Conservation (phyloP, 2,329 filamentous ascomycete genomes). For the Nannizziopsis arthrosporioides region DNA sequence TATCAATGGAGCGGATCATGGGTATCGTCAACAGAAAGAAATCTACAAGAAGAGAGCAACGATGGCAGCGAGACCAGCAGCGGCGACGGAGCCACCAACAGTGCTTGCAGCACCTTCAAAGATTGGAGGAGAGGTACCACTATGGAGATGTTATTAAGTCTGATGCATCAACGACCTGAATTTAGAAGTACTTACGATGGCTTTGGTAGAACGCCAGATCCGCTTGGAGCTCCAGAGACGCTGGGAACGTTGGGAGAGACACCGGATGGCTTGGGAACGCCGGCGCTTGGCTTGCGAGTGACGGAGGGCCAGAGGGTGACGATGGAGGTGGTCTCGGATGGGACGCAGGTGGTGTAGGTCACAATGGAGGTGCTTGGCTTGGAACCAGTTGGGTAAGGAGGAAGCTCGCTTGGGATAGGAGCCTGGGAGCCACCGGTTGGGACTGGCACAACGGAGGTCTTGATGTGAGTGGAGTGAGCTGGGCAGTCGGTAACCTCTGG, state of each 20-base stretch:
- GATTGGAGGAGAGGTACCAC: conserved; percentile 14
- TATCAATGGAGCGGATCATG: conserved; percentile 12
- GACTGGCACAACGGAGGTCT: conserved; percentile 7
- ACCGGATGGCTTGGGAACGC: conserved; percentile 11
- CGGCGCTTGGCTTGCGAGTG: conserved; percentile 13
- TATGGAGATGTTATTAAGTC: neutral
- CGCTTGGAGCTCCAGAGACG: conserved; percentile 4
- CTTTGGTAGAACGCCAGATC: conserved; percentile 9
- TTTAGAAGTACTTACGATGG: neutral
- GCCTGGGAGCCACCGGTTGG: conserved; percentile 6
- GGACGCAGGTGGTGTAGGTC: conserved; percentile 43
- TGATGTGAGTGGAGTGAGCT: conserved; percentile 6
- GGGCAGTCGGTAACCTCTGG: conserved; percentile 36
- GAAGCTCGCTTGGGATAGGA: conserved; percentile 10
- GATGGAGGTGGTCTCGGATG: conserved; percentile 15
- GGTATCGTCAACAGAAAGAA: conserved; percentile 16
- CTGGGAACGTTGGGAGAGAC: neutral
- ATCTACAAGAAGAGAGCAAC: conserved; percentile 25
- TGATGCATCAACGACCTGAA: neutral
- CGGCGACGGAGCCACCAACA: conserved; percentile 21
- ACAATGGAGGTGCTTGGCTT: conserved; percentile 23
- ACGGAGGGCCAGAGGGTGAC: conserved; percentile 13
- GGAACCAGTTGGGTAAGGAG: conserved; percentile 9
- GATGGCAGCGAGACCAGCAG: conserved; percentile 22
- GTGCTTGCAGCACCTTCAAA: conserved; percentile 24